phyloP scores from a whole-genome alignment of 257 asterid species.

The Nicotiana tomentosiformis region DNA sequence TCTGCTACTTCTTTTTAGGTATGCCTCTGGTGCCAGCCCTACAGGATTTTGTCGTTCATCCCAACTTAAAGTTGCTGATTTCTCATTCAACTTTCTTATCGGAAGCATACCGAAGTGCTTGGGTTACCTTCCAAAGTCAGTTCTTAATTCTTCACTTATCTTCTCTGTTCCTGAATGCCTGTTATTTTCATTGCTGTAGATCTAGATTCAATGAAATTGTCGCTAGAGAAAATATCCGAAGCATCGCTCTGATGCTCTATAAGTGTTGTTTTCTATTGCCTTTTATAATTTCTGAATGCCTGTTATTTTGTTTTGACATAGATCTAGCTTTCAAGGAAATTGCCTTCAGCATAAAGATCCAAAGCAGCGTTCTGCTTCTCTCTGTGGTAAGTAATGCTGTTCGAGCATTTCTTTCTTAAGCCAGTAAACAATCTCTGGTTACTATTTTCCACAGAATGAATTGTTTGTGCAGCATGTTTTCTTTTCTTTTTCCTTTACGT shows the following conservation, averaged over 20 bases:
- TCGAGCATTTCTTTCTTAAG: not conserved
- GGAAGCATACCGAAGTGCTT: conserved; percentile 84
- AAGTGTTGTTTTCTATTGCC: not conserved
- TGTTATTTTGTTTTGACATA: conserved; percentile 12
- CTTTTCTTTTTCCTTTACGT: not conserved
- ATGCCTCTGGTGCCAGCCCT: conserved; percentile 40
- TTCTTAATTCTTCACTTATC: not conserved
- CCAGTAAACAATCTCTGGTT: not conserved
- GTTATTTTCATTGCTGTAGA: conserved; percentile 20
- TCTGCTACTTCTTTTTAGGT: conserved; percentile 31
- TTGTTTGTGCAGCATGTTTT: not conserved
- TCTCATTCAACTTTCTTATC: conserved; percentile 65
- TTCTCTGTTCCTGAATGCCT: conserved; percentile 4
- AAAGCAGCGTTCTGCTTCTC: conserved; percentile 54
- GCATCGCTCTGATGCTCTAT: conserved; percentile 40
- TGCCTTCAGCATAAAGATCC: conserved; percentile 59
- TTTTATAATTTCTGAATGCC: not conserved
- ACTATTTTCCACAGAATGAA: not conserved
- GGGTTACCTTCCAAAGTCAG: conserved; percentile 62
- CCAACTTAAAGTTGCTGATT: conserved; percentile 62
- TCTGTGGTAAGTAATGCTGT: conserved; percentile 53
- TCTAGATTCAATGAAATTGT: conserved; percentile 64
- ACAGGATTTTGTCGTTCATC: conserved; percentile 64
- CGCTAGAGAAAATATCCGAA: conserved; percentile 44
- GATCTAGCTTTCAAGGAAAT: conserved; percentile 76